Evolutionary conservation across 108 stramenopile genomes (phyloP), one percentile per base, ranked within the genome.

Genomic region (Skeletonema costatum): DNA sequence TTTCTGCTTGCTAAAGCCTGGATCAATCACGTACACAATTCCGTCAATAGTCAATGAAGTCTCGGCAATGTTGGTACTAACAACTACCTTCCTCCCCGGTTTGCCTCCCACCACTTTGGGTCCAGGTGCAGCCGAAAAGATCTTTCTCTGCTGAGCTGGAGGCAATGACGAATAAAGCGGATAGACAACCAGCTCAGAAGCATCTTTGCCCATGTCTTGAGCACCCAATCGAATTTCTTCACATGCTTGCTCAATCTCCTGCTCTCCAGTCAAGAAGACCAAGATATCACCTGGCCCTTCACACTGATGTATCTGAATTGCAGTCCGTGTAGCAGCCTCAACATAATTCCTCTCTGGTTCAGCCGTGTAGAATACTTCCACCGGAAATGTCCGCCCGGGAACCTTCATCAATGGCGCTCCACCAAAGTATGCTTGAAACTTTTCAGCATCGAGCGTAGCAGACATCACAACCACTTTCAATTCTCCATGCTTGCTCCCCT

Each of bases 31-130:
- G 77, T 99, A 99, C 7, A 99, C 98, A 48, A 99, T 97, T 35
- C 99, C 99, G 85, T 99, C 99, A 81, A 99, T 99, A 3, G 99
- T 99, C 48, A 99, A 79, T 35, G 97, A 97, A 32, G 99, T 99
- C 75, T 99, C 99, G 7, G 99, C 98, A 59, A 99, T 91, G 83
- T 99, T 99, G 38, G 99, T 99, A 31, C 87, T 88, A 32, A 99
- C 97, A 35, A 99, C 97, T 8, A 99, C 97, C 83, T 99, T 99
- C 44, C 99, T 85, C 35, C 98, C 99, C 1, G 98, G 98, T 32
- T 87, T 87, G 0, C 98, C 99, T 21, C 99, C 99, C 8, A 95
- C 86, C 39, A 93, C 90, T 59, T 86, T 85, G 2, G 99, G 97
- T 4, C 88, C 92, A 21, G 99, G 99, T 1, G 99, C 98, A 13